Base-by-base conservation (phyloP, 2,329 filamentous ascomycete species). In the Pezicula rhizophila region DNA sequence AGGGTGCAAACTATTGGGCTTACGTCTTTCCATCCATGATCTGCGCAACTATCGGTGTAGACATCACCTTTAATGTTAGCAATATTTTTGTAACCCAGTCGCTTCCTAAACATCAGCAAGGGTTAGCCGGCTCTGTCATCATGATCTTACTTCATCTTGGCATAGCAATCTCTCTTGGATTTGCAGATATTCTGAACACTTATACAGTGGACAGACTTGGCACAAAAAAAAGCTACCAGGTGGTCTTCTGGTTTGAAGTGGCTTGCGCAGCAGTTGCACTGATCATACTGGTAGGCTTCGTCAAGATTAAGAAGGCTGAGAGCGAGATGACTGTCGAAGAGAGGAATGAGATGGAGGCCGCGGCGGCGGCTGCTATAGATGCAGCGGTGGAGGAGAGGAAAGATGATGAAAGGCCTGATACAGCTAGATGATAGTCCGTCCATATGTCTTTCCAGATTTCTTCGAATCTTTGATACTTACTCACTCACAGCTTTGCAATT, bases 51-150 rank as follows among this genome's bases (percentile, higher is more conserved):
- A 71, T 90, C 31, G 85, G 84, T 15, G 81, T 90, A 51, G 87
- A 92, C 60, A 80, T 90, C 47, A 81, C 80, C 6, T 90, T 84
- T 68, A 89, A 85, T 60, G 77, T 90, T 1, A 79, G 82, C 15
- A 90, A 86, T 59, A 78, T 91, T 51, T 91, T 87, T 66, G 85
- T 89, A 63, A 89, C 85, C 0, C 89, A 85, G 0, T 79, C 77
- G 12, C 71, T 90, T 53, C 84, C 86, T 0, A 72, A 73, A 4
- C 74, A 77, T 11, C 74, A 81, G 44, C 87, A 92, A 62, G 86
- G 85, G 0, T 71, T 89, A 0, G 87, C 85, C 0, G 85, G 86
- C 1, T 85, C 81, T 0, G 65, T 90, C 41, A 82, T 87, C 59
- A 89, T 87, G 66, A 82, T 79, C 42, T 67, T 89, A 2, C 63